Evolutionary conservation across 257 asterid genomes (phyloP).

Genomic region (Ligustrum vulgare): DNA sequence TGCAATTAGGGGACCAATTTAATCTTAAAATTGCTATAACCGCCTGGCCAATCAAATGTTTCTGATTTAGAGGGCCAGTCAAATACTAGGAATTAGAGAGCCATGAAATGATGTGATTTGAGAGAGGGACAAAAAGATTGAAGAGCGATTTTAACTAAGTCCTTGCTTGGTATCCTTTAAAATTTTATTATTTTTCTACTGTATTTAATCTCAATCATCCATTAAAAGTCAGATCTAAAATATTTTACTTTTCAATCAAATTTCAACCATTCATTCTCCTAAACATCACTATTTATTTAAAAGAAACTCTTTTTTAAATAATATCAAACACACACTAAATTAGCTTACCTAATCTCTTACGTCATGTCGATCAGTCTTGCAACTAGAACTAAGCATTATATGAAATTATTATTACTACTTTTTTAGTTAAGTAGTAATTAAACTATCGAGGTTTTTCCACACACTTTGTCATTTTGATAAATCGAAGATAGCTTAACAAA

Average conservation of each 20-base stretch:
- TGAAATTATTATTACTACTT: background rate
- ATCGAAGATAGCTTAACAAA: background rate
- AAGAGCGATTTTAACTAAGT: background rate
- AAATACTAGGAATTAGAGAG: background rate
- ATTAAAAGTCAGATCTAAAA: no score
- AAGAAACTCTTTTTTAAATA: no score
- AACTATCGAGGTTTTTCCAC: background rate
- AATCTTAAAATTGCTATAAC: background rate
- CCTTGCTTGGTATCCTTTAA: no score
- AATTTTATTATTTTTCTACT: no score
- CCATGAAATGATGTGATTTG: background rate
- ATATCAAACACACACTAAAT: no score
- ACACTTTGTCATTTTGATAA: background rate
- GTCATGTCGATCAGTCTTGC: conserved; percentile 1
- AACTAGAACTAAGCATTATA: conserved; percentile 7
- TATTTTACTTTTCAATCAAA: no score
- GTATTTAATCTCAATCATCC: no score
- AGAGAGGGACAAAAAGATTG: background rate
- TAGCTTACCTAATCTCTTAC: conserved; percentile 10
- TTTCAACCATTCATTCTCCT: no score
- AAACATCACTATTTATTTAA: no score
- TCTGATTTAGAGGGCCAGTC: background rate
- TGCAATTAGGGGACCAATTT: background rate
- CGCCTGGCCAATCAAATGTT: conserved; percentile 32
- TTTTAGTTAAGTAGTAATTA: background rate